Evolutionary conservation across 305 asterid genomes (phyloP).

Genomic region (Fraxinus angustifolia): DNA sequence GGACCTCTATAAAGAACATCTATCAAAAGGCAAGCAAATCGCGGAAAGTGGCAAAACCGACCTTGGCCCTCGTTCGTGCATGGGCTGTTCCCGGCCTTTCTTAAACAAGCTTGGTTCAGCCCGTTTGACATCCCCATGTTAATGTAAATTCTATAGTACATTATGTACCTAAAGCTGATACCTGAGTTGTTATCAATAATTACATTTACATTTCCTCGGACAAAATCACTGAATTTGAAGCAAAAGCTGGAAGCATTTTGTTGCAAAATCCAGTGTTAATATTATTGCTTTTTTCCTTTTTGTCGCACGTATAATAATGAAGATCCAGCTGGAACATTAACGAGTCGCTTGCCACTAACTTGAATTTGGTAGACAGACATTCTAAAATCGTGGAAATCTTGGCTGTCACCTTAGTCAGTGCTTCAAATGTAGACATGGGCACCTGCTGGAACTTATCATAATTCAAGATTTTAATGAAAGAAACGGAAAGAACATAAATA

Average conservation of each 20-base stretch:
- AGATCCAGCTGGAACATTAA: background rate
- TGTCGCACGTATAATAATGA: background rate
- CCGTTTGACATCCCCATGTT: background rate
- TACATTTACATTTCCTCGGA: background rate
- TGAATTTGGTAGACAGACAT: background rate
- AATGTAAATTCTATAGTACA: background rate
- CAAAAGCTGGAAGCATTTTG: background rate
- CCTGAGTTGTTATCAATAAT: background rate
- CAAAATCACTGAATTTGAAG: background rate
- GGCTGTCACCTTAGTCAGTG: background rate
- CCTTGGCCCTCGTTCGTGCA: background rate
- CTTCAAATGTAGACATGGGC: background rate
- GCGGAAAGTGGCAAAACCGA: background rate
- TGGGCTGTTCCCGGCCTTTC: background rate
- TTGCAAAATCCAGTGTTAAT: background rate
- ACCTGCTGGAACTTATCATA: conserved; percentile 17
- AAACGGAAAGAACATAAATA: background rate
- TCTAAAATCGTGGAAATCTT: background rate
- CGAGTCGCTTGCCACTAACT: background rate
- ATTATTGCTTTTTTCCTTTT: background rate
- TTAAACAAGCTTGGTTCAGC: background rate
- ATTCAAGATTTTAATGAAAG: background rate
- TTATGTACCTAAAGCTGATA: background rate
- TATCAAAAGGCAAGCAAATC: background rate
- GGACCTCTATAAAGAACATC: background rate